Base-by-base conservation (phyloP, 148 eudicot species). In the Euryodendron excelsum region DNA sequence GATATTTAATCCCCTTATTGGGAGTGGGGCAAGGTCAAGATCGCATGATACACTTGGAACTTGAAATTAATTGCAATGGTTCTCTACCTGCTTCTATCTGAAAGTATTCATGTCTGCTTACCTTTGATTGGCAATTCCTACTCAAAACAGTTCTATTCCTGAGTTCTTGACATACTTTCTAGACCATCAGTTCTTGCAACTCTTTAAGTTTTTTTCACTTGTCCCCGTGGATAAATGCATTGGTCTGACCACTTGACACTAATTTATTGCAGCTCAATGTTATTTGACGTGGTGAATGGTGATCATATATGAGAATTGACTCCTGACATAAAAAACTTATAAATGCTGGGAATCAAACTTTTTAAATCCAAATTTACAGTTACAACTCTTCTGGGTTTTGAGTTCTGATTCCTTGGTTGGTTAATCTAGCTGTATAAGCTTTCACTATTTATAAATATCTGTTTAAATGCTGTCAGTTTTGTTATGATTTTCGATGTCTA, bases 121-220 rank as follows among this genome's bases (percentile, higher is more conserved):
- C 33, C 12, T 27, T 27, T 60, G 30, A 8, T n/a, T 60, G 25
- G 11, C 3, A 25, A 27, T 10, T 60, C 33, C 2, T 60, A 28
- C 33, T 60, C 33, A 11, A 28, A 25, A 60, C 8, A 10, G 6
- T 60, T 25, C 21, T 25, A 27, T 60, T 60, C 33, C 30, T 12
- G 64, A 27, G 14, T 60, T 55, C 60, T 53, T 41, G 31, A 39
- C 72, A 37, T 60, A 17, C 48, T 45, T 74, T 74, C 36, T 74
- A 23, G n/a, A 56, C 21, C 77, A 58, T 59, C 17, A 74, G 12
- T 36, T 39, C 52, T 23, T 39, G 27, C 34, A 39, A 74, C 21
- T 59, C 53, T 58, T 9, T 37, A 41, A 3, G 4, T 3, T 3
- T 3, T 55, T 55, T 55, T 21, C 23, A 55, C 1, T 3, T 2